Conservation (phyloP, 2,329 filamentous ascomycete genomes). For the Xylaria sp. region DNA sequence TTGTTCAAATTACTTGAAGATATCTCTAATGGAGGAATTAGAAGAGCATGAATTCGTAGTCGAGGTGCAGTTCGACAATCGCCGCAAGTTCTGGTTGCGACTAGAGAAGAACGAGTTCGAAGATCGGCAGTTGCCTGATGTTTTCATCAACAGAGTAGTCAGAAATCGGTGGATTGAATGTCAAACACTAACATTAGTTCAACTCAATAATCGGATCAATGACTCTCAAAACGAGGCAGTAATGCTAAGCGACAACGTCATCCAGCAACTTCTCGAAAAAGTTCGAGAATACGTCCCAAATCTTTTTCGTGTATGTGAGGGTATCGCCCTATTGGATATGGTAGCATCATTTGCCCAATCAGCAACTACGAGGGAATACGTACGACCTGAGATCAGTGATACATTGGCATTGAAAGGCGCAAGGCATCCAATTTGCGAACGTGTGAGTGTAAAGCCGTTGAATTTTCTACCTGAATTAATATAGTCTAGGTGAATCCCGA, state of each 20-base stretch:
- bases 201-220: slow-evolving; percentile 77
- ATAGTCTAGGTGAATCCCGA: slow-evolving; percentile 60
- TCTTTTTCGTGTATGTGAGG: slow-evolving; percentile 85
- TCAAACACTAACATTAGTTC: slow-evolving; percentile 82
- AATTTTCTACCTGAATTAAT: slow-evolving; percentile 10
- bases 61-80: slow-evolving; percentile 76
- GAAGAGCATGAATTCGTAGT: slow-evolving; percentile 63
- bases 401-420: slow-evolving; percentile 75
- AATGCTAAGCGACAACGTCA: slow-evolving; percentile 77
- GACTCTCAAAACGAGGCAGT: slow-evolving; percentile 86
- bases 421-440: slow-evolving; percentile 80
- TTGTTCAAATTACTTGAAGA: not conserved
- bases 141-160: slow-evolving; percentile 77
- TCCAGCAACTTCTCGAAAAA: slow-evolving; percentile 73
- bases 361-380: slow-evolving; percentile 64
- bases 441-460: slow-evolving; percentile 44
- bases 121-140: slow-evolving; percentile 61
- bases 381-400: slow-evolving; percentile 70
- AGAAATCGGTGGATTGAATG: slow-evolving; percentile 83
- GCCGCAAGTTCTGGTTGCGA: slow-evolving; percentile 79
- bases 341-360: slow-evolving; percentile 77
- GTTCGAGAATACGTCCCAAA: slow-evolving; percentile 73
- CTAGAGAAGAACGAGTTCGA: slow-evolving; percentile 68
- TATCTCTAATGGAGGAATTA: slow-evolving; percentile 36
- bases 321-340: slow-evolving; percentile 87